Evolutionary conservation across 805 yeast genomes (phyloP), one percentile per base, ranked within the genome.

Genomic region (Tetrapisispora arboricola): DNA sequence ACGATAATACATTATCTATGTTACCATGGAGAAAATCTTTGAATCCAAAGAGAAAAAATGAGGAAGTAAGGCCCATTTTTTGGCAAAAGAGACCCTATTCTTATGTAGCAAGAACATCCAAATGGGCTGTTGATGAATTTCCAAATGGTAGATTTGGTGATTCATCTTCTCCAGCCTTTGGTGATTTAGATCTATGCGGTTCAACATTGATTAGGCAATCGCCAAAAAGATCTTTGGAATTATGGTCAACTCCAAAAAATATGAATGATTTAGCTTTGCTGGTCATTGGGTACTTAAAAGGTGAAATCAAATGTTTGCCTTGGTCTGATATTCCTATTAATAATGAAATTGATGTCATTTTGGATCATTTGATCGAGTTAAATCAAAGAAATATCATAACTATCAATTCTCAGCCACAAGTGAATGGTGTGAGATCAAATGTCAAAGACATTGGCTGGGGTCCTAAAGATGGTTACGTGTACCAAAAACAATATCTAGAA

Each of bases 111-210:
- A 74, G 97, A 61, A 90, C 96, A 8, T 77, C 92, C 20, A 80
- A 82, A 43, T 92, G 98, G 61, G 52, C 59, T 2, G 58, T 46
- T 87, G 98, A 92, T 65, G 98, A 92, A 62, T 92, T 90, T 57
- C 98, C 98, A 39, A 92, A 90, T 62, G 98, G 98, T 45, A 73
- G 98, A 66, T 92, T 96, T 88, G 98, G 98, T 54, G 96, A 92
- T 60, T 84, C 96, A 3, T 72, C 95, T 44, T 92, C 97, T 32
- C 98, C 98, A 4, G 97, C 97, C 2, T 88, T 83, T 64, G 95
- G 95, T 54, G 94, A 84, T 49, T 71, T 87, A 43, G 95, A 85
- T 58, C 71, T 83, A 40, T 80, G 79, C 50, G 92, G 90, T 17
- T 75, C 86, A 27, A 78, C 81, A 20, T 68, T 87, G 55, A 75